Evolutionary conservation across 306 rosid genomes (phyloP).

Genomic region (Cicer pinnatifidum): DNA sequence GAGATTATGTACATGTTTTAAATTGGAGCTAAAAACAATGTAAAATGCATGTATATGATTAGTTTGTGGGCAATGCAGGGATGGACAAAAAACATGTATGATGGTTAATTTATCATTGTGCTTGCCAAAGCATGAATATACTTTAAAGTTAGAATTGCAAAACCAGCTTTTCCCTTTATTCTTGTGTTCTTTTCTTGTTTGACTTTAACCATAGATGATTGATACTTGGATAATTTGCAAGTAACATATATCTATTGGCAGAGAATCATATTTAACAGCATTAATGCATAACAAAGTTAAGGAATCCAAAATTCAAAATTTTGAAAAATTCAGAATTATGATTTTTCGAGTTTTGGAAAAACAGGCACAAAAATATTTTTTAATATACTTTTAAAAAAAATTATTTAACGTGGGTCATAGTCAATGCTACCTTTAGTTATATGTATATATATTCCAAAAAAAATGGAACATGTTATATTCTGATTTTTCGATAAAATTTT

Average conservation of each 20-base stretch:
- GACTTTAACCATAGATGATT: slow-evolving; percentile 33
- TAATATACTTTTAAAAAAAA: too few relatives aligned
- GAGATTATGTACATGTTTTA: background rate
- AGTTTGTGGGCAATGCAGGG: background rate
- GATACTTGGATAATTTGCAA: background rate
- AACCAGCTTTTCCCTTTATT: slow-evolving; percentile 35
- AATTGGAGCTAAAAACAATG: background rate
- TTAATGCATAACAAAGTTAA: background rate
- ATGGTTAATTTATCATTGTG: slow-evolving; percentile 49
- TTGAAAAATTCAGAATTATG: too few relatives aligned
- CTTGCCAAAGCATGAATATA: background rate
- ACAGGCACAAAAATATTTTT: too few relatives aligned
- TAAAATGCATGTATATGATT: slow-evolving; percentile 15
- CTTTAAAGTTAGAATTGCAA: slow-evolving; percentile 43
- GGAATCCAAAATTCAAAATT: too few relatives aligned
- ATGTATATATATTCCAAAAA: too few relatives aligned
- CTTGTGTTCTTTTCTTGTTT: slow-evolving; percentile 14
- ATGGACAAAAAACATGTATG: slow-evolving; percentile 29
- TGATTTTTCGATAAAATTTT: too few relatives aligned
- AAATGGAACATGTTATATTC: too few relatives aligned
- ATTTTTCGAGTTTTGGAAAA: too few relatives aligned
- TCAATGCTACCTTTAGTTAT: too few relatives aligned
- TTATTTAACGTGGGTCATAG: too few relatives aligned
- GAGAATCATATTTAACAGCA: background rate
- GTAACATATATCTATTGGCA: background rate